A percentile compares a stretch with the other conserved stretches of the same genome.
Conservation (phyloP, 208 protist genomes). For the Crithidia thermophila region DNA sequence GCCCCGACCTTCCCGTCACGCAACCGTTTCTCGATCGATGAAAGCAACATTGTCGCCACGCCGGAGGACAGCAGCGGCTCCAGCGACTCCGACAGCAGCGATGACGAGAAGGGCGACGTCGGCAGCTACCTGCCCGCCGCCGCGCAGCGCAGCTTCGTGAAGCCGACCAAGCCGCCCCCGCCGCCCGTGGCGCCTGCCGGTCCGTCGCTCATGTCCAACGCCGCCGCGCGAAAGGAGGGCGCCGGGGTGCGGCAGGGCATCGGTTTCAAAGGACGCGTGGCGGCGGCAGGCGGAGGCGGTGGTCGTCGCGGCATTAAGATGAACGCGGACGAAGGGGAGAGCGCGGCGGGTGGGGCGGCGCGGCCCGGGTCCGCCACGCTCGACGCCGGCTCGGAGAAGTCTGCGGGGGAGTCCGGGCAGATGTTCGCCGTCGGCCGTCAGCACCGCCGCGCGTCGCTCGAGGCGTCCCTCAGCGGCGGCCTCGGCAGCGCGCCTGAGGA, state of each 20-base stretch:
- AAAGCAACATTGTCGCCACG: conserved; percentile 29
- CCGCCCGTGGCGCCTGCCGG: neutral
- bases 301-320: conserved; percentile 5
- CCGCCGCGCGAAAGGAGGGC: conserved; percentile 5
- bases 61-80: conserved; percentile 29
- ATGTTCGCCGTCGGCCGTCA: conserved; percentile 13
- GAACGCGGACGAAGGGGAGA: neutral
- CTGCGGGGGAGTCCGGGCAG: neutral
- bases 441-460: neutral
- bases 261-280: conserved; percentile 21
- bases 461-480: conserved; percentile 1
- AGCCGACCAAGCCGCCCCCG: neutral
- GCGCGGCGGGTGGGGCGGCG: neutral
- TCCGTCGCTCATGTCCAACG: conserved; percentile 1
- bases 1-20: neutral
- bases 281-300: neutral
- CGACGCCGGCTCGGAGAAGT: neutral
- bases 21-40: conserved; percentile 22
- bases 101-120: conserved; percentile 1
- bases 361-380: neutral
- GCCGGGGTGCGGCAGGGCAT: conserved; percentile 31
- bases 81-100: conserved; percentile 21
- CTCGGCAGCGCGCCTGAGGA: neutral
- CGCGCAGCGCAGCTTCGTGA: conserved; percentile 18
- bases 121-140: conserved; percentile 8